A percentile compares a stretch with the other conserved stretches of the same genome.
Conservation (phyloP, 2,329 filamentous ascomycete species). For the Alternaria longipes region DNA sequence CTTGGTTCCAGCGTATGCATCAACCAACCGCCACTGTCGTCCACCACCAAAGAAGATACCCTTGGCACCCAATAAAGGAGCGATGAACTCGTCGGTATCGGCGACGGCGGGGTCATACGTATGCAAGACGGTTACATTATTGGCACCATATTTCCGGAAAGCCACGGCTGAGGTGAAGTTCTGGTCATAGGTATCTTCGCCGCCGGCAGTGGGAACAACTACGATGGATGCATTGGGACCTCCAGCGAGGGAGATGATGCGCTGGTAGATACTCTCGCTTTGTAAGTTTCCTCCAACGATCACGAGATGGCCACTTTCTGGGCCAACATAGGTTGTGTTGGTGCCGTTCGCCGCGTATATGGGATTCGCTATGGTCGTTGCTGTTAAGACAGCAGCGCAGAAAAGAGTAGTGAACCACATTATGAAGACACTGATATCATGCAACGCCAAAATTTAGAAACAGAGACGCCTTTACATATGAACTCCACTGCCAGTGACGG, state of each 20-base stretch:
- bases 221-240: slow-evolving; percentile 33
- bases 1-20: slow-evolving; percentile 38
- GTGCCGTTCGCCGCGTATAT: not conserved
- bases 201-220: slow-evolving; percentile 37
- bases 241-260: slow-evolving; percentile 38
- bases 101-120: slow-evolving; percentile 36
- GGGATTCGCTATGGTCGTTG: slow-evolving; percentile 19
- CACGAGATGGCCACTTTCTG: slow-evolving; percentile 34
- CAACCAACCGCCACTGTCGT: slow-evolving; percentile 36
- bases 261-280: slow-evolving; percentile 35
- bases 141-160: slow-evolving; percentile 30
- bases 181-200: slow-evolving; percentile 30
- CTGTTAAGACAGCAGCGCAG: slow-evolving; percentile 12
- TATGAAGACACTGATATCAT: not conserved
- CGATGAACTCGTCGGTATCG: slow-evolving; percentile 34
- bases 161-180: slow-evolving; percentile 32
- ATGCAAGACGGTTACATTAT: slow-evolving; percentile 35
- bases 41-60: slow-evolving; percentile 38
- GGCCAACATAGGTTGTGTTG: slow-evolving; percentile 33
- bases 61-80: slow-evolving; percentile 29
- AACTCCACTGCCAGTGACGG: not conserved
- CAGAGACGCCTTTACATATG: not conserved
- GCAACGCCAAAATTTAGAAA: too few species aligned
- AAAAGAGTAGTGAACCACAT: slow-evolving; percentile 22
- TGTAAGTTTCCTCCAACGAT: slow-evolving; percentile 39